Conservation (phyloP, 345 rosid species). For the Lepidium didymum region DNA sequence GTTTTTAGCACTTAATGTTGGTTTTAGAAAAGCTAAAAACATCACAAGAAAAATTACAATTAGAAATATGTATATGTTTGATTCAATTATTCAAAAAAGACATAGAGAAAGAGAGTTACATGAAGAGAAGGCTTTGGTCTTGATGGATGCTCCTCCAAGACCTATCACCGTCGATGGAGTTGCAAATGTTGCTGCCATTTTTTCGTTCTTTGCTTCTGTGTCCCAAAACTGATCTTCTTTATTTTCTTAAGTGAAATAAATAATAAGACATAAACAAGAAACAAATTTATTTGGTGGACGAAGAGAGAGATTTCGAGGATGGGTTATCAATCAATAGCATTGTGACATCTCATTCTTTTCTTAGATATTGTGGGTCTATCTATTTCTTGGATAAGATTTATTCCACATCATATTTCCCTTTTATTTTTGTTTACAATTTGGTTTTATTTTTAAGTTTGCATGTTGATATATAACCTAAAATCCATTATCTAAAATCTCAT, state of each 20-base stretch:
- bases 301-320: constrained; percentile 40
- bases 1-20: constrained; percentile 46
- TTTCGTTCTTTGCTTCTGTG: neutral
- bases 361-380: constrained; percentile 53
- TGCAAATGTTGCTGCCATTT: constrained; percentile 62
- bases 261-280: neutral
- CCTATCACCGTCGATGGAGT: constrained; percentile 60
- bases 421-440: too few species aligned
- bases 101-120: constrained; percentile 26
- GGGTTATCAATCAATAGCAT: constrained; percentile 38
- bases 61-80: neutral
- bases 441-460: too few species aligned
- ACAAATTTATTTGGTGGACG: constrained; percentile 42
- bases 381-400: constrained; percentile 19
- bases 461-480: too few species aligned
- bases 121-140: constrained; percentile 40
- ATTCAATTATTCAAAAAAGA: neutral
- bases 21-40: constrained; percentile 50
- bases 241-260: neutral
- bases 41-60: neutral
- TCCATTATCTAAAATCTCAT: too few species aligned
- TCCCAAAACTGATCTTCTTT: neutral
- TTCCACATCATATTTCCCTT: too few species aligned
- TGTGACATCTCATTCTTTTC: constrained; percentile 43
- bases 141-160: constrained; percentile 45